Conservation (phyloP, 2,329 filamentous ascomycete species). For the Hymenoscyphus repandus region DNA sequence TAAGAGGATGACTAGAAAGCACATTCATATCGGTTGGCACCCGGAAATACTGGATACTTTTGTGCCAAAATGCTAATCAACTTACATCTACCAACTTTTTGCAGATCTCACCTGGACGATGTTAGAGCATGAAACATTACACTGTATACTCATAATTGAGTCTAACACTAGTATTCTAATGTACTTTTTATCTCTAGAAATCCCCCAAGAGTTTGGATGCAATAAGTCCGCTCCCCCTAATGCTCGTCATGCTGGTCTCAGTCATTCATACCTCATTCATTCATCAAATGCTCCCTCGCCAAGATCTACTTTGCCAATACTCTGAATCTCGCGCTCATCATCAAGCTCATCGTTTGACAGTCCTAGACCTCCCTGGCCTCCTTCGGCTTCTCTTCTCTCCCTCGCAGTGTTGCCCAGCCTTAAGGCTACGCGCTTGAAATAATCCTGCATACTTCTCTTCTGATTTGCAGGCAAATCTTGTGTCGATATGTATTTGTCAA, state of each 20-base stretch:
- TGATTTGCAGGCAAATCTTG: slow-evolving; percentile 63
- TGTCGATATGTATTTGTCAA: slow-evolving; percentile 82
- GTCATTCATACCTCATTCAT: slow-evolving; percentile 24
- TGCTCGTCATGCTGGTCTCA: slow-evolving; percentile 1
- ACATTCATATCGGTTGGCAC: too few relatives aligned
- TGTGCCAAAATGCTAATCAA: too few relatives aligned
- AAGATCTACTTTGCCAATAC: slow-evolving; percentile 83
- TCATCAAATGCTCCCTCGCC: slow-evolving; percentile 45
- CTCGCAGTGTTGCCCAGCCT: slow-evolving; percentile 80
- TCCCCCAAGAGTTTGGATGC: background rate
- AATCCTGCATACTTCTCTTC: slow-evolving; percentile 90
- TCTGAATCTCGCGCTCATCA: slow-evolving; percentile 94
- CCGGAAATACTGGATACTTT: too few relatives aligned
- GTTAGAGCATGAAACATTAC: too few relatives aligned
- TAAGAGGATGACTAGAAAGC: too few relatives aligned
- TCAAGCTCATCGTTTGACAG: slow-evolving; percentile 87
- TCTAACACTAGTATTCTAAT: background rate
- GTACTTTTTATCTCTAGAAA: slow-evolving; percentile 2
- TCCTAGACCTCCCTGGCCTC: slow-evolving; percentile 78
- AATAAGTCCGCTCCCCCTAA: background rate
- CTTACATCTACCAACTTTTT: too few relatives aligned
- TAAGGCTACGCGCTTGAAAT: slow-evolving; percentile 89
- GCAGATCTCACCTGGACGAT: too few relatives aligned
- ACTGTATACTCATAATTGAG: too few relatives aligned
- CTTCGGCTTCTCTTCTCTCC: slow-evolving; percentile 87